Percentiles rank a stretch among this genome's conserved stretches.
Evolutionary conservation across 768 basidiomycete genomes (phyloP).

Genomic region (Cystofilobasidium capitatum): DNA sequence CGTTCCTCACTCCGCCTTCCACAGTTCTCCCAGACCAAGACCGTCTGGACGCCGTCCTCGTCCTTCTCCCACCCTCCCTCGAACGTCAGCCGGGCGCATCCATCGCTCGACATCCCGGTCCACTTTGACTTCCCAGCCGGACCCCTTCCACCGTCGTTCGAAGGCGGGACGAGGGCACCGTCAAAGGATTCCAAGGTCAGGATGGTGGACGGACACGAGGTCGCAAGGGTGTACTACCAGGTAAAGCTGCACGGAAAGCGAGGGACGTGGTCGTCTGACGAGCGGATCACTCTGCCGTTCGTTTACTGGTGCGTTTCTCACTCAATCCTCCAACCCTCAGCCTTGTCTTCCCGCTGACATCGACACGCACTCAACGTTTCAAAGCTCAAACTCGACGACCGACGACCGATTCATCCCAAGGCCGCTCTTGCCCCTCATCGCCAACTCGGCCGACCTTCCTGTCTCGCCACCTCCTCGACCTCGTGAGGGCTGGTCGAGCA

Average conservation of each 20-base stretch:
- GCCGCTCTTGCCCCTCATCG: not conserved
- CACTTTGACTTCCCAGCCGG: not conserved
- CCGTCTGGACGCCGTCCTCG: not conserved
- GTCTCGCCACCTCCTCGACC: not conserved
- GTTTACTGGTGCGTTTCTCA: constrained; percentile 2
- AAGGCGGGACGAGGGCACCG: not conserved
- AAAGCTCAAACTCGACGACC: not conserved
- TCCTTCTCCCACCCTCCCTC: not conserved
- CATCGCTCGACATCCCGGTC: not conserved
- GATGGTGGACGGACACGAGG: not conserved
- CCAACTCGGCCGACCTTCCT: not conserved
- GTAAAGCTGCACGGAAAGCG: constrained; percentile 6
- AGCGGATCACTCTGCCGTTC: constrained; percentile 6
- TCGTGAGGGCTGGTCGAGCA: not conserved
- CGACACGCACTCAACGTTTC: not conserved
- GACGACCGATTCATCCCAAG: not conserved
- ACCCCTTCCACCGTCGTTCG: not conserved
- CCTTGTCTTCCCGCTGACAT: not conserved
- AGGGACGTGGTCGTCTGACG: not conserved
- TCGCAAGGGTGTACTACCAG: constrained; percentile 12
- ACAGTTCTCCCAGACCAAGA: not conserved
- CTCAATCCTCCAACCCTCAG: not conserved
- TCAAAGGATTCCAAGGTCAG: not conserved
- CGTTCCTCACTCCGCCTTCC: not conserved
- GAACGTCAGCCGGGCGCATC: not conserved